Percentiles rank a stretch among this genome's conserved stretches.
phyloP scores from a whole-genome alignment of 805 yeast genomes.

The Jamesozyma hellenica region DNA sequence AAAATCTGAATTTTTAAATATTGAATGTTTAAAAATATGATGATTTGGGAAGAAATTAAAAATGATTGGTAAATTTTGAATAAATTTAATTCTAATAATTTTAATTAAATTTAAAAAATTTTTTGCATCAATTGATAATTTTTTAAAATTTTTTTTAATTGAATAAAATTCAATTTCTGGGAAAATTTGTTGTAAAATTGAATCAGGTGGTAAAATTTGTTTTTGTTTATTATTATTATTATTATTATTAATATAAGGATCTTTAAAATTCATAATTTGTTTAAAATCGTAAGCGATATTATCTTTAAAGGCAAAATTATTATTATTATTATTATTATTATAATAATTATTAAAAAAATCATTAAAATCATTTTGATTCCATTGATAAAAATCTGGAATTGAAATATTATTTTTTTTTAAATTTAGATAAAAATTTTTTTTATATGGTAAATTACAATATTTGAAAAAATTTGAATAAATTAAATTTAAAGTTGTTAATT shows the following conservation, averaged over 20 bases:
- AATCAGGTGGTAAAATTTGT: conserved; percentile 7
- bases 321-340: background rate
- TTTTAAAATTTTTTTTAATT: conserved; percentile 2
- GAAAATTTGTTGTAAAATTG: conserved; percentile 19
- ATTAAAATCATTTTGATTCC: conserved; percentile 2
- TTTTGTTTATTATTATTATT: background rate
- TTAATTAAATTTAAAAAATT: conserved; percentile 18
- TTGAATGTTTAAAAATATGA: conserved; percentile 20
- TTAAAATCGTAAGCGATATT: conserved; percentile 19
- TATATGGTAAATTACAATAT: conserved; percentile 26
- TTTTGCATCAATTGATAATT: conserved; percentile 11
- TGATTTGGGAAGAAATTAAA: conserved; percentile 24
- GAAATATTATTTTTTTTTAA: background rate
- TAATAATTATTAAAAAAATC: background rate
- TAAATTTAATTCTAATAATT: conserved; percentile 14
- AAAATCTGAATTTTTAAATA: conserved; percentile 18
- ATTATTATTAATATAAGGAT: conserved; percentile 6
- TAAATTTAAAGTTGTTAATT: conserved; percentile 22
- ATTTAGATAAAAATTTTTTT: conserved; percentile 20
- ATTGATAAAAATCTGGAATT: background rate
- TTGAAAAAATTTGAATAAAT: conserved; percentile 23
- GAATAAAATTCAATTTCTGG: conserved; percentile 24
- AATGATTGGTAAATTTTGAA: conserved; percentile 23
- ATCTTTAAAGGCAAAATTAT: conserved; percentile 12
- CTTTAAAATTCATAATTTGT: conserved; percentile 14